Evolutionary conservation across 2,329 filamentous ascomycete species (phyloP).

Genomic region (Ascochyta fabae): DNA sequence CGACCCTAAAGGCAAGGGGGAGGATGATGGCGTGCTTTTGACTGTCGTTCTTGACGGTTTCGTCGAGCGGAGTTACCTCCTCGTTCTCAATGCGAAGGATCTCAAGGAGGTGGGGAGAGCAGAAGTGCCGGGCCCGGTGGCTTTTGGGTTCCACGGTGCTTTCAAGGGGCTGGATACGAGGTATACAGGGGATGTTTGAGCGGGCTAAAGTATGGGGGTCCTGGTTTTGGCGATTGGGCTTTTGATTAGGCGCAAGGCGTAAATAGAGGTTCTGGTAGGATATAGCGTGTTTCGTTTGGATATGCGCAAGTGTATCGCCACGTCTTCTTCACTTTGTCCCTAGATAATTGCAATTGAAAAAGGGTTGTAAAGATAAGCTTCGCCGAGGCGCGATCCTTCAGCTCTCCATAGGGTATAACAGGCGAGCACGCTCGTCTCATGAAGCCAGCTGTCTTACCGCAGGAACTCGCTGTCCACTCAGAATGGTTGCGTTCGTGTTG

Average conservation of each 20-base stretch:
- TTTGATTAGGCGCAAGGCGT: not conserved
- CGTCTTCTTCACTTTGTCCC: not conserved
- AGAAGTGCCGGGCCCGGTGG: slow-evolving; percentile 66
- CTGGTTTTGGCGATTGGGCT: not conserved
- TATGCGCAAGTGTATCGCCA: not conserved
- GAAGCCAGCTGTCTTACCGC: not conserved
- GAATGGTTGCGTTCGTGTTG: not conserved
- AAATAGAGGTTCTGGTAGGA: too few relatives aligned
- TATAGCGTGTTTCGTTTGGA: not conserved
- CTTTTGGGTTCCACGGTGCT: slow-evolving; percentile 70
- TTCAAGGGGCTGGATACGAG: slow-evolving; percentile 47
- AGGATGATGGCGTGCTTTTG: slow-evolving; percentile 70
- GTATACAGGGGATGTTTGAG: slow-evolving; percentile 25
- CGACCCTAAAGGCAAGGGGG: slow-evolving; percentile 55
- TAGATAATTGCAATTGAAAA: not conserved
- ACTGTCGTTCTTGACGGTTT: slow-evolving; percentile 69
- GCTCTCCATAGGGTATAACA: not conserved
- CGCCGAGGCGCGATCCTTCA: not conserved
- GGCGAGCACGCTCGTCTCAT: slow-evolving; percentile 1
- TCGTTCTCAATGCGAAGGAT: slow-evolving; percentile 68
- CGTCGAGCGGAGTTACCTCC: slow-evolving; percentile 66
- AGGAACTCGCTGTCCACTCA: not conserved
- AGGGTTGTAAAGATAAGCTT: slow-evolving; percentile 1
- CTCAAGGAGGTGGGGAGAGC: slow-evolving; percentile 70
- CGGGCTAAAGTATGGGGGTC: not conserved